A percentile compares a stretch with the other conserved stretches of the same genome.
phyloP scores from a whole-genome alignment of 768 basidiomycete genomes.

The Termitomyces sp. region DNA sequence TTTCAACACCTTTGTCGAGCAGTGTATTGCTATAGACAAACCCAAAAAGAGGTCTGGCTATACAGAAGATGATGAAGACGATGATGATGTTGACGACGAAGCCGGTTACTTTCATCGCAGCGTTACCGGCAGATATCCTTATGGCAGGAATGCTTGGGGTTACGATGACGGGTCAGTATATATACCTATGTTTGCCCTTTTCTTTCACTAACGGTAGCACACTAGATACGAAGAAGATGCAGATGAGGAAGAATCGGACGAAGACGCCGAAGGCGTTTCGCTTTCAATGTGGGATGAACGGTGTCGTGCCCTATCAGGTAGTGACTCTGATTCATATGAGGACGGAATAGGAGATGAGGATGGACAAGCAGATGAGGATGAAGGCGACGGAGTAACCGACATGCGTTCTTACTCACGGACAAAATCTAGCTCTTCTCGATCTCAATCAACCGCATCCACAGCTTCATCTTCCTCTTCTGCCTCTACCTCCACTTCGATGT shows the following conservation, averaged over 20 bases:
- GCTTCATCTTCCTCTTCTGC: constrained; percentile 37
- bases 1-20: constrained; percentile 98
- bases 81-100: constrained; percentile 14
- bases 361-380: constrained; percentile 24
- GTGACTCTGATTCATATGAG: constrained; percentile 34
- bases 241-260: constrained; percentile 54
- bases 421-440: constrained; percentile 25
- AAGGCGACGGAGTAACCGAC: constrained; percentile 52
- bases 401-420: constrained; percentile 37
- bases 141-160: constrained; percentile 27
- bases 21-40: constrained; percentile 87
- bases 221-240: constrained; percentile 63
- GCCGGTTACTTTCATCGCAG: neutral
- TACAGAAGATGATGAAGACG: constrained; percentile 15
- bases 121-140: constrained; percentile 11
- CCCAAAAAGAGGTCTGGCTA: constrained; percentile 37
- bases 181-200: neutral
- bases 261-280: constrained; percentile 26
- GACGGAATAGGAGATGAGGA: constrained; percentile 22
- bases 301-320: constrained; percentile 24
- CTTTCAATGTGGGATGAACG: constrained; percentile 19
- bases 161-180: constrained; percentile 59
- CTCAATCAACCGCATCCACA: constrained; percentile 38
- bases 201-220: neutral
- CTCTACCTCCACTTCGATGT: constrained; percentile 21